Evolutionary conservation across 305 asterid species (phyloP).

Genomic region (Fraxinus angustifolia): DNA sequence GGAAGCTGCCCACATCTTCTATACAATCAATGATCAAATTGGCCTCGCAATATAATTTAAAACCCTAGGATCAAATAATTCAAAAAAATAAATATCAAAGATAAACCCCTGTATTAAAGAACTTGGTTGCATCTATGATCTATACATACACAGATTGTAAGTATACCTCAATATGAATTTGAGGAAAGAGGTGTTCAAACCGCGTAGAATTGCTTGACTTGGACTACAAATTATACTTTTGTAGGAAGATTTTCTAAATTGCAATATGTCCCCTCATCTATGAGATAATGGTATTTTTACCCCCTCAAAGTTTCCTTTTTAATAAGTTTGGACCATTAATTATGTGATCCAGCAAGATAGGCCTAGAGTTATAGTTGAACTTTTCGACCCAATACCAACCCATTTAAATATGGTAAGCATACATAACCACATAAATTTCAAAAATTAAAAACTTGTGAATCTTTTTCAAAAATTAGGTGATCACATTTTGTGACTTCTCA

Average conservation of each 20-base stretch:
- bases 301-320: background rate
- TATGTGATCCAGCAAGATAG: background rate
- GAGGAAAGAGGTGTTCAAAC: background rate
- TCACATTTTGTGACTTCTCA: background rate
- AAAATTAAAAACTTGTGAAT: background rate
- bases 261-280: background rate
- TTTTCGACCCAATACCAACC: background rate
- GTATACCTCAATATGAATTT: background rate
- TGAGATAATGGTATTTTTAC: background rate
- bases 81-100: background rate
- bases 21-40: slow-evolving; percentile 26
- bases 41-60: slow-evolving; percentile 10
- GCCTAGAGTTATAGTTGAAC: background rate
- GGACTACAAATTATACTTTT: background rate
- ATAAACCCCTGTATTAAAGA: background rate
- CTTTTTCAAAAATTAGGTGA: no score
- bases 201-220: background rate
- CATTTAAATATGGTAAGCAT: background rate
- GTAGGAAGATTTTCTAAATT: background rate
- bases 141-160: background rate
- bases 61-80: slow-evolving; percentile 3
- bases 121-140: background rate
- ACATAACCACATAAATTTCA: background rate
- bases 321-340: background rate
- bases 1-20: slow-evolving; percentile 83